Percentiles rank a stretch among this genome's conserved stretches.
Evolutionary conservation across 176 grass and related monocot genomes (phyloP).

Genomic region (Musa beccarii): DNA sequence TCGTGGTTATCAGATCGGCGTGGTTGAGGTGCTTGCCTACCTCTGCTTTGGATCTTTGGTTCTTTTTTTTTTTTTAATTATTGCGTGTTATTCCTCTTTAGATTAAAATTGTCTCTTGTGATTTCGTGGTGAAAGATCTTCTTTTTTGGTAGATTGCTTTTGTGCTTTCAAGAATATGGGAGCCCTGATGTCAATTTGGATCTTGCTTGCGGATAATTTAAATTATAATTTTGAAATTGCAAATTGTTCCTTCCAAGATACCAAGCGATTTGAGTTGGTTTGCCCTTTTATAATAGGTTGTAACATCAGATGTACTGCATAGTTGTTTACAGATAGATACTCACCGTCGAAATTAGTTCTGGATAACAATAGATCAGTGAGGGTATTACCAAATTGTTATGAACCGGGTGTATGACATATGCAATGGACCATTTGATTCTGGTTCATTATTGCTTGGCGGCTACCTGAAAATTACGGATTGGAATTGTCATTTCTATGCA

Average conservation of each 20-base stretch:
- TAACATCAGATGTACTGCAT: background rate
- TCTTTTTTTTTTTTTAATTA: background rate
- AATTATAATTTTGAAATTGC: too few relatives aligned
- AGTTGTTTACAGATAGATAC: background rate
- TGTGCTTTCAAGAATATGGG: too few relatives aligned
- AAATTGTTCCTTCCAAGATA: too few relatives aligned
- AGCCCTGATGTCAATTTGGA: too few relatives aligned
- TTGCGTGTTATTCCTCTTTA: background rate
- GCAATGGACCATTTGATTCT: too few relatives aligned
- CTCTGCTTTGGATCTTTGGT: background rate
- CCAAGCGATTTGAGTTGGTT: background rate
- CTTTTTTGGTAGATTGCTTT: background rate
- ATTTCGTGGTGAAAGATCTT: background rate
- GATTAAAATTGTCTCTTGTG: background rate
- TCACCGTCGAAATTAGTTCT: background rate
- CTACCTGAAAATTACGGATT: background rate
- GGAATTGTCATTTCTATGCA: background rate
- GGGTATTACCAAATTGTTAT: background rate
- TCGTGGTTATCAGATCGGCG: conserved; percentile 35
- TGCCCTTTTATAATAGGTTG: background rate
- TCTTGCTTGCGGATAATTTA: too few relatives aligned
- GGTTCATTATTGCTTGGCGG: background rate
- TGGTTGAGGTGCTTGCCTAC: conserved; percentile 45
- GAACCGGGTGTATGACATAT: too few relatives aligned
- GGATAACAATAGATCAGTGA: background rate